Base-by-base conservation (phyloP, 345 rosid species). In the Zanthoxylum bungeanum region DNA sequence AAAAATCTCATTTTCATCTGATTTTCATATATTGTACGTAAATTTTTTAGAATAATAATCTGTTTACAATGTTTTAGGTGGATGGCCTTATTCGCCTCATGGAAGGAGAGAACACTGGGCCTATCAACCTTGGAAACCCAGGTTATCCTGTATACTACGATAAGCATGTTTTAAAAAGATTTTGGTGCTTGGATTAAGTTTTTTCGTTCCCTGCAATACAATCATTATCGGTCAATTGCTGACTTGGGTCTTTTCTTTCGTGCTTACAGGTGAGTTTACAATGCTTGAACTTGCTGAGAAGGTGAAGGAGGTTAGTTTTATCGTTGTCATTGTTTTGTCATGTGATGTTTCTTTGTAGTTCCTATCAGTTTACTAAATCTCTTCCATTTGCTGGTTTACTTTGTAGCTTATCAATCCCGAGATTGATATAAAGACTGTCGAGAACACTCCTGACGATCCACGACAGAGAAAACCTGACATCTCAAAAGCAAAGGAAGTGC, bases 121-220 rank as follows among this genome's bases (percentile, higher is more conserved):
- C 99, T 19, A 88, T 95, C 88, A 95, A 95, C 82, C 80, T 95
- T 24, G 99, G 99, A 74, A 95, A 95, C 79, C 99, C 98, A 85
- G 98, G 97, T 91, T 73, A 49, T 14, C 33, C 34, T 28, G 0
- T 37, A 24, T 33, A 49, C 25, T 19, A 11, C 40, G 14, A 22
- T 56, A 21, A 49, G 27, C 60, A 25, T 12, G 24, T 53, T 11
- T 57, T 8, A 9, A 49, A 57, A 52, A 50, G 12, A 22, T 31
- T 62, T 28, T 25, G 0, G 50, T 19, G 22, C 61, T 66, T 39
- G 30, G 11, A 24, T 33, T 70, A 36, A 27, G 11, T 30, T n/a
- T 46, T 34, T 17, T 19, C 7, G n/a, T 34, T n/a, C 44, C 21
- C 30, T 1, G 9, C 27, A 46, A 5, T 16, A 6, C 36, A 6